Conservation (phyloP, 2,329 filamentous ascomycete genomes). For the Alternaria burnsii region DNA sequence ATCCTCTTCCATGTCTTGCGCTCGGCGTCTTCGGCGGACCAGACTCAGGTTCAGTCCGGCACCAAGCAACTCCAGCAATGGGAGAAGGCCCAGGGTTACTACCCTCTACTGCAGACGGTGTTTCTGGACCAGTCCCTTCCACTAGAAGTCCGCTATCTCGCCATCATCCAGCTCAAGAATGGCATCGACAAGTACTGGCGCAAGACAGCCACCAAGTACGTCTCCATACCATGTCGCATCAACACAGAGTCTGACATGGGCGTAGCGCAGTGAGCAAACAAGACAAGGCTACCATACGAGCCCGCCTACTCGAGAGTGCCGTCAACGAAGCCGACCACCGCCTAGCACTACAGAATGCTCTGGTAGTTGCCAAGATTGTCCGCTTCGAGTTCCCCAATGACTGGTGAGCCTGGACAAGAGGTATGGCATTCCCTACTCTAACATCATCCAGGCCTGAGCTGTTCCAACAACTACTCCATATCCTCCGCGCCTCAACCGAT, state of each 20-base stretch:
- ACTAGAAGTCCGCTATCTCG: constrained; percentile 81
- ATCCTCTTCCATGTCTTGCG: constrained; percentile 59
- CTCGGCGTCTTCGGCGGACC: constrained; percentile 58
- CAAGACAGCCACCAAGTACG: constrained; percentile 73
- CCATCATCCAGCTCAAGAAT: constrained; percentile 94
- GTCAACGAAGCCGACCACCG: constrained; percentile 77
- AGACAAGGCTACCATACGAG: constrained; percentile 80
- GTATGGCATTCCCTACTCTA: constrained; percentile 10
- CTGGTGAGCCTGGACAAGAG: constrained; percentile 64
- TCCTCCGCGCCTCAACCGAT: constrained; percentile 66
- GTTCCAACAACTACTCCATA: constrained; percentile 54
- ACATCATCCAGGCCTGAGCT: constrained; percentile 46
- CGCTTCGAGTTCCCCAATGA: constrained; percentile 88
- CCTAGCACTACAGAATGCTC: constrained; percentile 85
- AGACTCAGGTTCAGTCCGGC: constrained; percentile 60
- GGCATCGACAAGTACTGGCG: constrained; percentile 96
- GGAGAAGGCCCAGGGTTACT: constrained; percentile 59
- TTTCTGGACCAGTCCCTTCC: constrained; percentile 83
- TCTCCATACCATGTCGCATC: neutral
- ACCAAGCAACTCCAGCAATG: constrained; percentile 62
- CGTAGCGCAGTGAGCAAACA: constrained; percentile 67
- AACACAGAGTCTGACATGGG: constrained; percentile 16
- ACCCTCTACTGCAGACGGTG: constrained; percentile 67
- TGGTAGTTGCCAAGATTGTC: constrained; percentile 87
- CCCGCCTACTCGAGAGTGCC: constrained; percentile 77